Percentiles rank a stretch among this genome's conserved stretches.
Evolutionary conservation across 495 filamentous ascomycete species (phyloP).

Genomic region (Xylaria sp.): DNA sequence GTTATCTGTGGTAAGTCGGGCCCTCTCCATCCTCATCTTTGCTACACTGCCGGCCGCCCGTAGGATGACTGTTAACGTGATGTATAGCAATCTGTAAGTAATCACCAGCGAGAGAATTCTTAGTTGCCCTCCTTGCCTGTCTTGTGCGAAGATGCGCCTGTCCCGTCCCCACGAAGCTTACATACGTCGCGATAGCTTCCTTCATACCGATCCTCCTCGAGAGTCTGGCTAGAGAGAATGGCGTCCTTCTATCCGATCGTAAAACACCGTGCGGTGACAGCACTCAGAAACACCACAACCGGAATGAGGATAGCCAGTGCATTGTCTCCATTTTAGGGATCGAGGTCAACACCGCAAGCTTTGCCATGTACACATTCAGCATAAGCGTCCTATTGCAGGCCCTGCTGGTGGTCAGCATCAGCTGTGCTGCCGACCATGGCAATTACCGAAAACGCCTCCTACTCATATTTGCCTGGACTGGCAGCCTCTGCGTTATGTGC

Average conservation of each 20-base stretch:
- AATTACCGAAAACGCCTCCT: slow-evolving; percentile 89
- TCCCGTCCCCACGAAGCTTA: slow-evolving; percentile 24
- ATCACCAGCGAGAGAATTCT: not conserved
- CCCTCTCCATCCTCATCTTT: slow-evolving; percentile 23
- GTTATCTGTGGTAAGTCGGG: slow-evolving; percentile 82
- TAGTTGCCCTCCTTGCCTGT: not conserved
- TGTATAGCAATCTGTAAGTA: slow-evolving; percentile 42
- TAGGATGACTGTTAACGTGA: slow-evolving; percentile 27
- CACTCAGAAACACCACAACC: slow-evolving; percentile 41
- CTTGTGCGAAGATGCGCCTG: not conserved
- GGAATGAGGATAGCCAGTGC: slow-evolving; percentile 69
- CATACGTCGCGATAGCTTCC: slow-evolving; percentile 63
- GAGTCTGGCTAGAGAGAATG: slow-evolving; percentile 88
- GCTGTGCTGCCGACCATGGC: slow-evolving; percentile 93
- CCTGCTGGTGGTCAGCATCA: slow-evolving; percentile 91
- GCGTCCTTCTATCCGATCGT: slow-evolving; percentile 79
- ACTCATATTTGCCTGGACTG: slow-evolving; percentile 80
- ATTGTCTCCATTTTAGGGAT: slow-evolving; percentile 80
- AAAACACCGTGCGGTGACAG: slow-evolving; percentile 69
- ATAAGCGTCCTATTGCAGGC: slow-evolving; percentile 89
- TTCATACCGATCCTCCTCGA: slow-evolving; percentile 98
- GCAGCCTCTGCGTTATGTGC: slow-evolving; percentile 83
- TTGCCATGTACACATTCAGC: slow-evolving; percentile 98
- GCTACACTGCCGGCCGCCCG: not conserved
- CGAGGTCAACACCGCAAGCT: slow-evolving; percentile 94